A percentile compares a stretch with the other conserved stretches of the same genome.
phyloP scores from a whole-genome alignment of 805 yeast species.

The Candida piceae region DNA sequence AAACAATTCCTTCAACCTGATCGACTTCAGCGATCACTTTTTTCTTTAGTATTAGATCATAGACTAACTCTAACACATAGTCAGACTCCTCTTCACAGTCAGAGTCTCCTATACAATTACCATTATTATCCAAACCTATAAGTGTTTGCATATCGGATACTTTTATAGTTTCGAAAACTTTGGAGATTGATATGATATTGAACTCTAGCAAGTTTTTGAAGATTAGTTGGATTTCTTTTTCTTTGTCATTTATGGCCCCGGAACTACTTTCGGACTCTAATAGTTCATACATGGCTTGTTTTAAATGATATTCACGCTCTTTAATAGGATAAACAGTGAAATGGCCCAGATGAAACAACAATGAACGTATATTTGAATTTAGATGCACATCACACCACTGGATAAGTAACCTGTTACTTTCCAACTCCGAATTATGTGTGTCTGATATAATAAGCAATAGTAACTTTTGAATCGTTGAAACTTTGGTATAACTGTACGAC shows the following conservation, averaged over 20 bases:
- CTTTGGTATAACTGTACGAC: constrained; percentile 14
- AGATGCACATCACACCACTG: not conserved
- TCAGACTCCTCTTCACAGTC: not conserved
- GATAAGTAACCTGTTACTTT: not conserved
- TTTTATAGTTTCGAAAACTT: constrained; percentile 15
- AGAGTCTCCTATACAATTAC: not conserved
- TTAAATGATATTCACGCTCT: not conserved
- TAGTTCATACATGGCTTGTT: not conserved
- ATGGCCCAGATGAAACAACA: not conserved
- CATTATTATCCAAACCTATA: constrained; percentile 5
- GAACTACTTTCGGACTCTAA: too few relatives aligned
- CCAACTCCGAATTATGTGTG: not conserved
- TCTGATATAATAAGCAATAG: not conserved
- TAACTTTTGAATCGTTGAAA: constrained; percentile 1
- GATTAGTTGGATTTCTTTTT: too few relatives aligned
- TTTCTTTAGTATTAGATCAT: constrained; percentile 16
- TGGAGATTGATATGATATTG: constrained; percentile 20
- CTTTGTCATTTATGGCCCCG: too few relatives aligned
- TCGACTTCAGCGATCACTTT: constrained; percentile 23
- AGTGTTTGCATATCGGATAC: constrained; percentile 11
- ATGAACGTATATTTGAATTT: not conserved
- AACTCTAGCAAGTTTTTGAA: constrained; percentile 18
- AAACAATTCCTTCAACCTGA: constrained; percentile 14
- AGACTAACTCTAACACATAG: constrained; percentile 10
- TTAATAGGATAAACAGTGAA: not conserved